Evolutionary conservation across 2,329 filamentous ascomycete species (phyloP).

Genomic region (Neofusicoccum cordaticola): DNA sequence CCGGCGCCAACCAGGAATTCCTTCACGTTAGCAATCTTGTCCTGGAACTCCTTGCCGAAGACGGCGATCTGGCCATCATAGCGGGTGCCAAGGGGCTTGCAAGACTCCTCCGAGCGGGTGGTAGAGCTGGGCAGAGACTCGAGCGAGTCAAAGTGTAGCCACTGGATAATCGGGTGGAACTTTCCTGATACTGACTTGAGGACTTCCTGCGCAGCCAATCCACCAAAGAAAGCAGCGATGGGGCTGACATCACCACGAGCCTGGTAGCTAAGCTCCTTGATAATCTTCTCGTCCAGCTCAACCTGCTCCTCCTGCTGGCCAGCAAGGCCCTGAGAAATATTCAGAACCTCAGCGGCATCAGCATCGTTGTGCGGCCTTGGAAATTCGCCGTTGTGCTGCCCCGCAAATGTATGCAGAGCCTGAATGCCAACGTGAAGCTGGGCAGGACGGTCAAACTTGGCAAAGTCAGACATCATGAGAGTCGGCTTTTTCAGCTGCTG

Average conservation of each 20-base stretch:
- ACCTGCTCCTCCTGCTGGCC: slow-evolving; percentile 65
- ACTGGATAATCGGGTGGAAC: slow-evolving; percentile 93
- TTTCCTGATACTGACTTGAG: slow-evolving; percentile 97
- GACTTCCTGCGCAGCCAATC: slow-evolving; percentile 88
- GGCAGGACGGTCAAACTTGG: slow-evolving; percentile 92
- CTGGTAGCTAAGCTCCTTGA: slow-evolving; percentile 92
- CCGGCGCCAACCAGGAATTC: slow-evolving; percentile 95
- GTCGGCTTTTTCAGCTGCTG: slow-evolving; percentile 82
- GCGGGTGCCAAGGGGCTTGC: slow-evolving; percentile 77
- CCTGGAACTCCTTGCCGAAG: slow-evolving; percentile 88
- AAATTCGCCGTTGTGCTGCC: slow-evolving; percentile 66
- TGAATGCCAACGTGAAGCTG: slow-evolving; percentile 92
- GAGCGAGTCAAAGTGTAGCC: slow-evolving; percentile 97
- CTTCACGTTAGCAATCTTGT: slow-evolving; percentile 85
- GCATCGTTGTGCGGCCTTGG: slow-evolving; percentile 80
- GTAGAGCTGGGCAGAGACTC: slow-evolving; percentile 81
- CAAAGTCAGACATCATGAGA: slow-evolving; percentile 88
- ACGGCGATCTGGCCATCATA: slow-evolving; percentile 98
- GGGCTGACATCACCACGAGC: slow-evolving; percentile 86
- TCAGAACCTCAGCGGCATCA: slow-evolving; percentile 76
- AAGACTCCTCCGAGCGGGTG: slow-evolving; percentile 78
- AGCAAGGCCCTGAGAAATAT: slow-evolving; percentile 71
- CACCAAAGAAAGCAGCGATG: slow-evolving; percentile 93
- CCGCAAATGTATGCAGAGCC: slow-evolving; percentile 81
- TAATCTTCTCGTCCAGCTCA: slow-evolving; percentile 86